Base-by-base conservation (phyloP, 768 basidiomycete species). In the Agaricus sinodeliciosus region DNA sequence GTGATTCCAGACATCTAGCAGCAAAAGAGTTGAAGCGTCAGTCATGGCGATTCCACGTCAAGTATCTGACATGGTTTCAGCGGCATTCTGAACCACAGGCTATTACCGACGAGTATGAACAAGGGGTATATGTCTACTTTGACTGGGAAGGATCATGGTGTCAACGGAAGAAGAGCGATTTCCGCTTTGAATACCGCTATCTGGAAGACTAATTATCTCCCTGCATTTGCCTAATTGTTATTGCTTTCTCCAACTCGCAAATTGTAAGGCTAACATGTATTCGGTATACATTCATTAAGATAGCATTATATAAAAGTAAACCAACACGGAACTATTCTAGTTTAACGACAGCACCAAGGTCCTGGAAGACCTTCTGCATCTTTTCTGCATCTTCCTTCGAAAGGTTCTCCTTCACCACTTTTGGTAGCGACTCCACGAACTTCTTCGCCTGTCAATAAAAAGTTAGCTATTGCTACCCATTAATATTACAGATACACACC, bases 81-180 rank as follows among this genome's bases (percentile, higher is more conserved):
- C 83, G 96, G 35, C 92, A 96, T 63, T 94, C 92, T 19, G 94
- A 98, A 63, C 96, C 96, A 8, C 92, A 95, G 63, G 94, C 94
- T 1, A 97, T 99, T 66, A 99, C 96, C 48, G 95, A 98, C 61
- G 95, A 98, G 67, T 99, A 97, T 67, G 96, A 99, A 70, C 94
- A 98, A 72, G 96, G 96, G 12, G 93, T 96, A 12, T 99, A 99
- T 69, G 90, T 96, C 31, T 99, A 99, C 77, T 97, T 98, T 68
- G 95, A 97, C 70, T 97, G 94, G 94, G 94, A 97, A 68, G 92
- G 92, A 46, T 91, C 90, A 58, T 99, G 95, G 96, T 96, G 94
- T 67, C 93, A 95, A 67, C 80, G 95, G 65, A 92, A 94, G 75
- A 99, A 99, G 78, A 85, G 87, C 64, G 94, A 98, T 68, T 99